A percentile compares a stretch with the other conserved stretches of the same genome.
Conservation (phyloP, 1,139 yeast genomes). For the Saccharomycopsis crataegensis region DNA sequence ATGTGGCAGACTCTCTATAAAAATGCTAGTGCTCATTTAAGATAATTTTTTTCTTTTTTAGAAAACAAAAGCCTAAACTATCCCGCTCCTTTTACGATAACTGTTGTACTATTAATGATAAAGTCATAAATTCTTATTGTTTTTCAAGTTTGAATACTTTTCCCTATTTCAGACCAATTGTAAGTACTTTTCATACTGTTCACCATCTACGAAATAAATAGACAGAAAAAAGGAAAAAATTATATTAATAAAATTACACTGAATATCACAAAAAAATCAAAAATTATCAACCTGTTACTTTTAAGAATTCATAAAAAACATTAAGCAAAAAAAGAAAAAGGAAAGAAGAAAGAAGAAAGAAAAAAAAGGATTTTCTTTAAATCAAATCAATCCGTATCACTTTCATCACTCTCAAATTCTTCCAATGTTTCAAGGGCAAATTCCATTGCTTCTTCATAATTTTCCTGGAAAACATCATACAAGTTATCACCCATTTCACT, state of each 20-base stretch:
- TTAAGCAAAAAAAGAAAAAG: background rate
- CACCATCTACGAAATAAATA: too few species aligned
- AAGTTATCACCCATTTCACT: slow-evolving; percentile 54
- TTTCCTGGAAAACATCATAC: slow-evolving; percentile 69
- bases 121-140: background rate
- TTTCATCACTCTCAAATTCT: slow-evolving; percentile 24
- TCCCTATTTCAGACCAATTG: too few species aligned
- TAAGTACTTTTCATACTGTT: too few species aligned
- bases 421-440: slow-evolving; percentile 62
- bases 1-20: slow-evolving; percentile 93
- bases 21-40: slow-evolving; percentile 78
- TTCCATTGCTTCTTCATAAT: slow-evolving; percentile 80
- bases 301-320: background rate
- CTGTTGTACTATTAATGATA: background rate
- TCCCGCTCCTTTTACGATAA: background rate
- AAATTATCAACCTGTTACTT: background rate
- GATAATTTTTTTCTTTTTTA: slow-evolving; percentile 21
- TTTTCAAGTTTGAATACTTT: too few species aligned
- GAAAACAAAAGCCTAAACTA: background rate
- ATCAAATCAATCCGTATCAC: slow-evolving; percentile 18
- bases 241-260: too few species aligned
- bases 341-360: background rate
- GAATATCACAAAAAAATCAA: background rate
- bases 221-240: too few species aligned
- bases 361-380: background rate